Evolutionary conservation across 257 asterid genomes (phyloP).

Genomic region (Jasminum sambac): DNA sequence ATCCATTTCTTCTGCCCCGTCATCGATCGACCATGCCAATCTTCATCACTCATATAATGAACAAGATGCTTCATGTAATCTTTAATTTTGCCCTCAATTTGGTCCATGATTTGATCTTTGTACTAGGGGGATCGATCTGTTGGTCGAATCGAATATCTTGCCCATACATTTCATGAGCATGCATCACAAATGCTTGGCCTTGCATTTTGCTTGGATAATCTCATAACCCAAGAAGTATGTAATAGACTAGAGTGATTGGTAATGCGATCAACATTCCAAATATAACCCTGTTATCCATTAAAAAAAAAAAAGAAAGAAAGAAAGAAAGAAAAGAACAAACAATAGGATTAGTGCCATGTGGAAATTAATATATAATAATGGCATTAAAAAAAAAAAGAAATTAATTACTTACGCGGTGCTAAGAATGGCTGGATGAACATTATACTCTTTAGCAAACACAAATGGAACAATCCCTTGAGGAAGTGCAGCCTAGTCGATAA

Average conservation of each 20-base stretch:
- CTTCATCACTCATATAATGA: no score
- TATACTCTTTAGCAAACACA: constrained; percentile 36
- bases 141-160: no score
- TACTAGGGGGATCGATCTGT: no score
- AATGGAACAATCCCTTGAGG: constrained; percentile 40
- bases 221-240: constrained; percentile 56
- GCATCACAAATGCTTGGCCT: neutral
- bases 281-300: constrained; percentile 39
- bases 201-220: neutral
- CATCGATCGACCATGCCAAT: no score
- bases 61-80: no score
- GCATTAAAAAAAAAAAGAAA: no score
- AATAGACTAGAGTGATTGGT: constrained; percentile 61
- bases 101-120: no score
- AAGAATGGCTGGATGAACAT: constrained; percentile 36
- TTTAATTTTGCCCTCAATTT: no score
- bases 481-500: constrained; percentile 28
- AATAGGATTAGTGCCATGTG: neutral
- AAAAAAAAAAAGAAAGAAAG: neutral
- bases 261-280: constrained; percentile 69
- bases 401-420: constrained; percentile 26
- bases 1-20: no score
- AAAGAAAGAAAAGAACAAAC: neutral
- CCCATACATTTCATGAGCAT: no score
- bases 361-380: no score